These are phyloP conservation scores for Carex arenaria DNA, from an alignment of 202 grass and related monocot genomes.

Conservation along the genomic window DNA sequence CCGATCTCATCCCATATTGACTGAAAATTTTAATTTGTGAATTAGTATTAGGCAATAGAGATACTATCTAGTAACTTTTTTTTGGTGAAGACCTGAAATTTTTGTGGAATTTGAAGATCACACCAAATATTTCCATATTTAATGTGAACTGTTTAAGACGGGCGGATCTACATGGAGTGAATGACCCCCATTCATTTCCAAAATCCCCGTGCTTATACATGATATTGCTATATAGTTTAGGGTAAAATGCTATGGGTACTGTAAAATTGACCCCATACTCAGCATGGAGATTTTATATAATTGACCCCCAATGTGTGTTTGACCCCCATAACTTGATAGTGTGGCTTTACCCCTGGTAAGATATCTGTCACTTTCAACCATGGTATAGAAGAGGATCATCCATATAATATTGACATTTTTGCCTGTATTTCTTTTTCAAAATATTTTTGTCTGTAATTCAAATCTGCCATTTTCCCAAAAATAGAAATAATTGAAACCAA, in stretches of 20 bases:
- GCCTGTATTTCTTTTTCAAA: neutral
- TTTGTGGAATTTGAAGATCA: neutral
- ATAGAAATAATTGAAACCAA: neutral
- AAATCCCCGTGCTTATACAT: too few species aligned
- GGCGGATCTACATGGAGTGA: too few species aligned
- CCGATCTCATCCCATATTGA: conserved; percentile 85
- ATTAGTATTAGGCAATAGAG: neutral
- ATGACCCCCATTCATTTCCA: too few species aligned
- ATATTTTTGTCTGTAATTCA: neutral
- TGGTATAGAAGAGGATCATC: neutral
- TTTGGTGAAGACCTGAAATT: neutral
- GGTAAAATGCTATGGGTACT: too few species aligned
- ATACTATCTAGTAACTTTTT: neutral
- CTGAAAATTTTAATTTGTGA: conserved; percentile 26
- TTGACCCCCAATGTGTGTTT: too few species aligned
- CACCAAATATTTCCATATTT: conserved; percentile 9
- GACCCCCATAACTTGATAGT: too few species aligned
- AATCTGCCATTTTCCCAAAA: neutral
- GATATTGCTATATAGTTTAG: too few species aligned
- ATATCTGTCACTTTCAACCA: neutral
- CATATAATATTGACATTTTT: neutral
- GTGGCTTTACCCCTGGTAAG: too few species aligned
- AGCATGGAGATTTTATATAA: too few species aligned
- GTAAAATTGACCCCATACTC: too few species aligned
- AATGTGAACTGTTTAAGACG: neutral